Evolutionary conservation across 2,329 filamentous ascomycete species (phyloP).

Genomic region (Didymella glomerata): DNA sequence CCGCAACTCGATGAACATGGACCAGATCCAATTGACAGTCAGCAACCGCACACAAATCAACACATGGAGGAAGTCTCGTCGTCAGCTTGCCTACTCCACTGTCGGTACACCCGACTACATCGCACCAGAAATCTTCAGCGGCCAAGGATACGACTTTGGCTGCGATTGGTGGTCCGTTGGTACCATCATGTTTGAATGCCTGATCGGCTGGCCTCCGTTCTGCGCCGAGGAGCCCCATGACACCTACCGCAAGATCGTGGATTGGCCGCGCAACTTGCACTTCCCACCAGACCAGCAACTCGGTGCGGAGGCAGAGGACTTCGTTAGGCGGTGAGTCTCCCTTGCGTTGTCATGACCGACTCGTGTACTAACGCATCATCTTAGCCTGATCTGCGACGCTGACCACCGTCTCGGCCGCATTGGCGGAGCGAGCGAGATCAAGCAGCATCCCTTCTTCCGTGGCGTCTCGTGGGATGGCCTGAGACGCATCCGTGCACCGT

Average conservation of each 20-base stretch:
- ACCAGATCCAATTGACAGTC: constrained; percentile 97
- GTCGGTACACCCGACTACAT: constrained; percentile 99
- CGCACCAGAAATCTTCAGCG: constrained; percentile 96
- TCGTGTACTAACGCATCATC: constrained; percentile 29
- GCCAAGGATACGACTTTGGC: constrained; percentile 93
- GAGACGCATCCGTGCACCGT: constrained; percentile 90
- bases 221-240: constrained; percentile 97
- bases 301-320: constrained; percentile 85
- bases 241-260: constrained; percentile 98
- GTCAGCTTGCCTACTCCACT: constrained; percentile 96
- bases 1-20: constrained; percentile 91
- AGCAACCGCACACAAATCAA: constrained; percentile 98
- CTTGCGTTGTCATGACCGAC: constrained; percentile 18
- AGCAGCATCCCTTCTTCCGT: constrained; percentile 93
- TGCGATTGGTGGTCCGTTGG: constrained; percentile 99
- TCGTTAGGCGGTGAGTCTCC: constrained; percentile 80
- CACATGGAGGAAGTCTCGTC: constrained; percentile 95
- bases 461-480: constrained; percentile 95
- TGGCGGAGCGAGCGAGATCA: constrained; percentile 89
- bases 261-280: constrained; percentile 94
- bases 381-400: constrained; percentile 89
- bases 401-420: constrained; percentile 87
- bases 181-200: constrained; percentile 99
- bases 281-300: constrained; percentile 96
- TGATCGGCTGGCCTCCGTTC: constrained; percentile 98